Evolutionary conservation across 1,284 basidiomycete genomes (phyloP).

Genomic region (Sanguinoderma infundibulare): DNA sequence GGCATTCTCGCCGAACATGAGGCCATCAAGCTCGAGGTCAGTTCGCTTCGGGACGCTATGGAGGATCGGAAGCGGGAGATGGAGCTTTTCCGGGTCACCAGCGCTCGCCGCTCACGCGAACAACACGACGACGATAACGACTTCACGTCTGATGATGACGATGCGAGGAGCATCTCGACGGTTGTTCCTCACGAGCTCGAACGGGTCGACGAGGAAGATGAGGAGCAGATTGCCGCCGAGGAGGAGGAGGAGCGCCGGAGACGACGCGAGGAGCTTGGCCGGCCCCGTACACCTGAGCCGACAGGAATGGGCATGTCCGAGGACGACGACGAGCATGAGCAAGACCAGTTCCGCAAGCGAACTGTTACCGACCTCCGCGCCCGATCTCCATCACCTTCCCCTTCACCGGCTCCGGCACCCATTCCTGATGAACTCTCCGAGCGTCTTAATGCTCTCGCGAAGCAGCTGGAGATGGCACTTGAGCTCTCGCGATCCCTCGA

Average conservation of each 20-base stretch:
- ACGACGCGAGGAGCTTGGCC: conserved; percentile 60
- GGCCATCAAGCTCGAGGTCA: conserved; percentile 81
- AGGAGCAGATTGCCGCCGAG: conserved; percentile 55
- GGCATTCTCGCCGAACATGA: conserved; percentile 89
- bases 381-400: conserved; percentile 24
- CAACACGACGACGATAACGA: conserved; percentile 43
- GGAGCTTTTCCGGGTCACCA: conserved; percentile 33
- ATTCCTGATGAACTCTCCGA: conserved; percentile 66
- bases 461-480: conserved; percentile 80
- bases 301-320: conserved; percentile 66
- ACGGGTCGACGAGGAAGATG: conserved; percentile 76
- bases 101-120: conserved; percentile 30
- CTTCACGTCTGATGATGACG: conserved; percentile 49
- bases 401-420: conserved; percentile 29
- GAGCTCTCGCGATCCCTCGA: conserved; percentile 78
- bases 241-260: conserved; percentile 53
- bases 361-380: conserved; percentile 25
- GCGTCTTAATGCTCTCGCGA: conserved; percentile 74
- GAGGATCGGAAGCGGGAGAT: conserved; percentile 53
- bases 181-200: conserved; percentile 72
- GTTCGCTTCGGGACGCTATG: conserved; percentile 72
- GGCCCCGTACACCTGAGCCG: conserved; percentile 80
- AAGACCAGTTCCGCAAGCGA: conserved; percentile 18
- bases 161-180: conserved; percentile 64
- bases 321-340: conserved; percentile 44